A percentile compares a stretch with the other conserved stretches of the same genome.
Conservation (phyloP, 129 eudicot species). For the Helianthus tuberosus region DNA sequence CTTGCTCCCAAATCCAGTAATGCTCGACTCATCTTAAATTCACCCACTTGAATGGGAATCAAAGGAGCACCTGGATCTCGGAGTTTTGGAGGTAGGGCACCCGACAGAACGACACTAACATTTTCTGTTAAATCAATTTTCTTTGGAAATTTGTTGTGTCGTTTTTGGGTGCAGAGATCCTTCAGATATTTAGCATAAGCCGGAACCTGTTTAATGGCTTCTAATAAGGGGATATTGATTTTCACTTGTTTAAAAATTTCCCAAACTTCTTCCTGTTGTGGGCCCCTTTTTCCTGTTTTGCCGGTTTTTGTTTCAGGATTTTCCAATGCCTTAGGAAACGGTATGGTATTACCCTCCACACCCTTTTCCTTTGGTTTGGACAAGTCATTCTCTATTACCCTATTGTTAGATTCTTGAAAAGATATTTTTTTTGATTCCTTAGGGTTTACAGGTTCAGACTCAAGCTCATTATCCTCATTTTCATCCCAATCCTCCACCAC, state of each 20-base stretch:
- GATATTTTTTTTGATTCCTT: neutral
- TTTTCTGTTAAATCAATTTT: neutral
- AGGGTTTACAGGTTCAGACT: neutral
- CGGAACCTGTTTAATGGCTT: neutral
- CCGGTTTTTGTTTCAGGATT: neutral
- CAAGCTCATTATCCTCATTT: neutral
- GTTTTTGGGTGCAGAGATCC: neutral
- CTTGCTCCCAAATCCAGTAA: neutral
- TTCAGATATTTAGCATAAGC: neutral
- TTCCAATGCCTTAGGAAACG: neutral
- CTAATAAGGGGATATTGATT: neutral
- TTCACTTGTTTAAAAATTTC: neutral
- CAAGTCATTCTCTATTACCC: neutral
- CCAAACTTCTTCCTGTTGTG: neutral
- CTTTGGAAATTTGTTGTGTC: neutral
- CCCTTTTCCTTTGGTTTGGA: neutral
- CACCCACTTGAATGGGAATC: neutral
- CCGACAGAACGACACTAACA: neutral
- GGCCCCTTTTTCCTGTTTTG: neutral
- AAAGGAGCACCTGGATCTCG: neutral
- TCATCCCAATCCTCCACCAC: neutral
- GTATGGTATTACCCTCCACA: neutral
- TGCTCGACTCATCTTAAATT: neutral
- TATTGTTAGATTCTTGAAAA: neutral
- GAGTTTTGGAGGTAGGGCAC: neutral